These are phyloP conservation scores for Ceratocystis ficicola DNA, from an alignment of 2,329 filamentous ascomycete species.

Conservation along the genomic window DNA sequence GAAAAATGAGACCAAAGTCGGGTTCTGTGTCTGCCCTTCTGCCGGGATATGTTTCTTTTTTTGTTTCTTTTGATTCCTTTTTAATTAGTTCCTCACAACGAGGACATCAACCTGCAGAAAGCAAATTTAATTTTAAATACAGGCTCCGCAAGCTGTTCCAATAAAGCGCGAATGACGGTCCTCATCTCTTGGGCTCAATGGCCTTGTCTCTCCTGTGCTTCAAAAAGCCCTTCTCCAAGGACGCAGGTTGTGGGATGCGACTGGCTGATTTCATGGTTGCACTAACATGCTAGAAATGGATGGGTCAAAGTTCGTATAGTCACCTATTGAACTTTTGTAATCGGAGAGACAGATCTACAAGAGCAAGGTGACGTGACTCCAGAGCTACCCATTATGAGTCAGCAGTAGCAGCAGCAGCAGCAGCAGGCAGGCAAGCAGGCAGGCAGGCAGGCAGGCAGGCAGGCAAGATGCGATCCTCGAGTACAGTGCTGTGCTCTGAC, in stretches of 20 bases:
- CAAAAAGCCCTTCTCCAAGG: neutral
- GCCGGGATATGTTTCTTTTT: conserved; percentile 5
- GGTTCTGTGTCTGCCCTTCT: neutral
- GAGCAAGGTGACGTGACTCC: no score
- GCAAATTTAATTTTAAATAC: neutral
- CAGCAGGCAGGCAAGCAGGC: no score
- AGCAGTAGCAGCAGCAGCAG: no score
- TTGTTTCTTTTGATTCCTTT: conserved; percentile 14
- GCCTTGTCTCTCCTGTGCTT: neutral
- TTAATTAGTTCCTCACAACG: neutral
- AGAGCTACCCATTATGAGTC: no score
- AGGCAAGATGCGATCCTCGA: no score
- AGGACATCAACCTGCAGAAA: neutral
- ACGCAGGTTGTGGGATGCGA: neutral
- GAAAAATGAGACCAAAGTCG: neutral
- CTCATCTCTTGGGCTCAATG: neutral
- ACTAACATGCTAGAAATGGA: neutral
- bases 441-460: no score
- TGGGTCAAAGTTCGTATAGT: neutral
- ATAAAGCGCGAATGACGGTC: neutral
- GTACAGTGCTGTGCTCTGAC: no score
- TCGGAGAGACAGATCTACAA: neutral
- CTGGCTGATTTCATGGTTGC: neutral
- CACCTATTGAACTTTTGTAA: neutral
- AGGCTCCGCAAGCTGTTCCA: neutral